Evolutionary conservation across 768 basidiomycete genomes (phyloP), one percentile per base, ranked within the genome.

Genomic region (Lentinula detonsa): DNA sequence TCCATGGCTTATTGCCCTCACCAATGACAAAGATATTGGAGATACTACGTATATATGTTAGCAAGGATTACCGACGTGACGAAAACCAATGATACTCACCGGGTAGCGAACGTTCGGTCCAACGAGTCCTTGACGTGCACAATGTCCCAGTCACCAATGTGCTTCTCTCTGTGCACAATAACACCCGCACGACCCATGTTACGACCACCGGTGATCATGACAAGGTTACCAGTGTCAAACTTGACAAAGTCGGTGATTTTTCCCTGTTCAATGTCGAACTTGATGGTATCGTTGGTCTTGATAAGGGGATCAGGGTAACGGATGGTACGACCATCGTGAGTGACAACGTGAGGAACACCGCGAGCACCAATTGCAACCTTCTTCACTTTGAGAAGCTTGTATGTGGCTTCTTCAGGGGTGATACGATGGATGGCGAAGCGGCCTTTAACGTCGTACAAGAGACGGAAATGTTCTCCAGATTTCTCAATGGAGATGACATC

Each of bases 341-440:
- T 98, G 77, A 98, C 93, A 67, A 99, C 82, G 82, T 95, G 88
- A 59, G 97, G 97, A 53, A 99, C 95, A 68, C 95, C 95, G 73
- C 92, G 91, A 67, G 85, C 82, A 63, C 97, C 97, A 66, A 98
- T 79, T 64, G 94, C 93, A 45, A 96, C 90, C 68, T 86, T 89
- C 74, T 86, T 86, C 69, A 99, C 97, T 74, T 95, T 94, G 73
- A 92, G 83, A 71, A 99, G 93, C 78, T 98, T 98, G 87, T 94
- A 98, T 69, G 82, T 80, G 53, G 96, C 94, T 77, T 99, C 97
- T 78, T 98, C 97, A 45, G 90, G 85, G 59, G 95, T 95, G 85
- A 99, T 98, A 70, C 97, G 93, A 84, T 99, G 97, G 75, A 98
- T 96, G 67, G 95, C 91, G 83, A 99, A 99, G 67, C 97, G 97